Percentiles rank a stretch among this genome's conserved stretches.
These are phyloP conservation scores for Rhodamnia argentea DNA, from an alignment of 345 rosid species.

Conservation along the genomic window DNA sequence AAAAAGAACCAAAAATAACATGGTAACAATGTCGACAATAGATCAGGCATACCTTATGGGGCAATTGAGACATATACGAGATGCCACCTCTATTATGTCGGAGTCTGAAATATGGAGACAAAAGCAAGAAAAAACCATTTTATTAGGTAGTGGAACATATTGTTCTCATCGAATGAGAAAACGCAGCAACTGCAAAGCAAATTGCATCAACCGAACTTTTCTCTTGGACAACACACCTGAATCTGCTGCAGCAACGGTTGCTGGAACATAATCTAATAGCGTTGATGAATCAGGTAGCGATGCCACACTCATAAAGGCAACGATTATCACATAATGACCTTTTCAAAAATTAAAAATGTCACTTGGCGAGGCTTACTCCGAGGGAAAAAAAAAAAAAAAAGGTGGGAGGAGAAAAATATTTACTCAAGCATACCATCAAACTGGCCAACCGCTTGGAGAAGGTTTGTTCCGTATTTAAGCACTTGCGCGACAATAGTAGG, in stretches of 20 bases:
- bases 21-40: background rate
- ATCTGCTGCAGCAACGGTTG: constrained; percentile 22
- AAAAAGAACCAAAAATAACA: background rate
- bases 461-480: constrained; percentile 90
- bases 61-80: constrained; percentile 79
- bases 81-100: constrained; percentile 87
- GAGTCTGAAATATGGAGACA: constrained; percentile 30
- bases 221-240: constrained; percentile 32
- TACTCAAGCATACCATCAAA: constrained; percentile 42
- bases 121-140: background rate
- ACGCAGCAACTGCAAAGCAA: background rate
- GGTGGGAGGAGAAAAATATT: background rate
- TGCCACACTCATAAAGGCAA: constrained; percentile 55
- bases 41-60: constrained; percentile 65
- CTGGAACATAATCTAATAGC: constrained; percentile 52
- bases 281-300: constrained; percentile 25
- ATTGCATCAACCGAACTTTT: background rate
- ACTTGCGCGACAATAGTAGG: constrained; percentile 60
- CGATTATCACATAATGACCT: constrained; percentile 54
- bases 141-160: background rate
- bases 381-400: background rate
- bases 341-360: constrained; percentile 6
- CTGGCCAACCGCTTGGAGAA: constrained; percentile 87
- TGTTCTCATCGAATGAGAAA: background rate
- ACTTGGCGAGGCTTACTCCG: background rate